Conservation (phyloP, 163 green algal species). For the Chloromonas sp. region DNA sequence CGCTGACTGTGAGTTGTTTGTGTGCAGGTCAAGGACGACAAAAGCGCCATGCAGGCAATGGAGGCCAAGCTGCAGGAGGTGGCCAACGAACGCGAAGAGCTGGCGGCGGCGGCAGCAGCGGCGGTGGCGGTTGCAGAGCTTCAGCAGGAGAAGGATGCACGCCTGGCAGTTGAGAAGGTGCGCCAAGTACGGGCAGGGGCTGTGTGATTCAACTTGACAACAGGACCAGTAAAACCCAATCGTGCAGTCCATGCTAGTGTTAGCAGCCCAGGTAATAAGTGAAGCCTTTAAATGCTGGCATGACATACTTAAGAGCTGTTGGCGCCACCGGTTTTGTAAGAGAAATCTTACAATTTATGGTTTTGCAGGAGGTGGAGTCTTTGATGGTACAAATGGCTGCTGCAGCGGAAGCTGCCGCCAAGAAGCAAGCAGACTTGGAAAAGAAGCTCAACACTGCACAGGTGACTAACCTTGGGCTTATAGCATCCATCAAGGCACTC, state of each 20-base stretch:
- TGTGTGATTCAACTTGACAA: neutral
- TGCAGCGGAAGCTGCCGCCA: slow-evolving; percentile 23
- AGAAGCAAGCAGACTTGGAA: slow-evolving; percentile 46
- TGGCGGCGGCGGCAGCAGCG: slow-evolving; percentile 14
- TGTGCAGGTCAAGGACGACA: slow-evolving; percentile 39
- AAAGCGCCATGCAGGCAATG: slow-evolving; percentile 19
- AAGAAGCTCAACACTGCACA: slow-evolving; percentile 48
- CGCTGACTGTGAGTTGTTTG: neutral
- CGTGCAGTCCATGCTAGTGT: no score
- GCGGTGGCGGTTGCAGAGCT: slow-evolving; percentile 19
- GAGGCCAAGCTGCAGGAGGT: slow-evolving; percentile 28
- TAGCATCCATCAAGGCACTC: no score
- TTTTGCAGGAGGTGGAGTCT: slow-evolving; percentile 14
- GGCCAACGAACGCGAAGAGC: slow-evolving; percentile 8
- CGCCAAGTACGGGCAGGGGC: neutral
- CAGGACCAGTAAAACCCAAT: no score
- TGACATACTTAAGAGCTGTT: no score
- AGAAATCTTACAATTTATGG: neutral
- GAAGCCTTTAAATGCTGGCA: no score
- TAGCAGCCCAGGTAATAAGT: no score
- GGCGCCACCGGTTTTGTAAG: no score
- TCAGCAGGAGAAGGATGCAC: slow-evolving; percentile 17
- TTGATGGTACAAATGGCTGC: slow-evolving; percentile 22
- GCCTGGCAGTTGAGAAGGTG: neutral
- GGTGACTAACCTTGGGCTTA: neutral